Conservation (phyloP, 139 green algal genomes). For the Mesotaenium endlicherianum region DNA sequence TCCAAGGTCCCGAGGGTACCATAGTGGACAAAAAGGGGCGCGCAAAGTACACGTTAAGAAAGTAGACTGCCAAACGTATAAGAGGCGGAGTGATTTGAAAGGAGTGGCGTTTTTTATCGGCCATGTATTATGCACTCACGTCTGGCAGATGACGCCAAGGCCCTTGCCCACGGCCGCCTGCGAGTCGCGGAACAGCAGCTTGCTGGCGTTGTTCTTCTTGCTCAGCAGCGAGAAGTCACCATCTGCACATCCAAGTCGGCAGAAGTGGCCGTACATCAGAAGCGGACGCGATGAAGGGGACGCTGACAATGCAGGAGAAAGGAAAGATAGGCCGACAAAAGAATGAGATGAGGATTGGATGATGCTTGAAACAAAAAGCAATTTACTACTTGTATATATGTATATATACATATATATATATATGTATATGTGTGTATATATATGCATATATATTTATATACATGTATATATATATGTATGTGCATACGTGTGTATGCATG, state of each 20-base stretch:
- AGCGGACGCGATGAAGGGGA: neutral
- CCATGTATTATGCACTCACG: neutral
- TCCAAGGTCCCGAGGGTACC: neutral
- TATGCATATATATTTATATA: neutral
- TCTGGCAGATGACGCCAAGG: neutral
- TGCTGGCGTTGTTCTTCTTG: neutral
- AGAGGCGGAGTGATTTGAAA: neutral
- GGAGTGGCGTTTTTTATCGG: neutral
- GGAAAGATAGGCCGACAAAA: too few relatives aligned
- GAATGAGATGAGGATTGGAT: too few relatives aligned
- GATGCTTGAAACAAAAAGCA: too few relatives aligned
- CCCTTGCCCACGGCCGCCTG: neutral
- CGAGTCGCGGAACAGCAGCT: neutral
- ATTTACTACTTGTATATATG: neutral
- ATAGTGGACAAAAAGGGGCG: neutral
- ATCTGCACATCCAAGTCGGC: neutral
- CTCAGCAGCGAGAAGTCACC: neutral
- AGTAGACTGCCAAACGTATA: neutral
- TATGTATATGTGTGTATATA: neutral
- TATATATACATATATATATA: neutral
- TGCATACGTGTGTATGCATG: neutral
- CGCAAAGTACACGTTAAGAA: neutral
- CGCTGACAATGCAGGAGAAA: neutral
- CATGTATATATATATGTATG: neutral
- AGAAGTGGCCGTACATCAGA: neutral